phyloP scores from a whole-genome alignment of 75 land plant species.

The Cupressus sempervirens region DNA sequence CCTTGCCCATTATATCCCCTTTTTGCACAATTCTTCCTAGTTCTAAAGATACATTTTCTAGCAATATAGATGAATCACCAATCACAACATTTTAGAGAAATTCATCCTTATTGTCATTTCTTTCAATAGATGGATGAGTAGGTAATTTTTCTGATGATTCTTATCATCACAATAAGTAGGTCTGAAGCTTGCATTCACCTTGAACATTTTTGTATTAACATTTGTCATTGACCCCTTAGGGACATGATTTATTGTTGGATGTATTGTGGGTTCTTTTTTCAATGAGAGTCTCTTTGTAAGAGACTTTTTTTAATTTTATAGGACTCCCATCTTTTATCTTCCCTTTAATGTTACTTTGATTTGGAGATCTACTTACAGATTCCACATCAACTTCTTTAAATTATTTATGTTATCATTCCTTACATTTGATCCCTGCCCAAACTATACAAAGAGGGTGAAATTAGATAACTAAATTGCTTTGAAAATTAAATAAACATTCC shows the following conservation, averaged over 20 bases:
- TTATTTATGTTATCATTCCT: neutral
- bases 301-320: neutral
- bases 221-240: neutral
- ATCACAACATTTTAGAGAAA: neutral
- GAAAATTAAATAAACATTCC: neutral
- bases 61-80: neutral
- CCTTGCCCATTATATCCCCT: neutral
- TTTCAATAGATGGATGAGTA: neutral
- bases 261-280: neutral
- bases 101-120: neutral
- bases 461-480: neutral
- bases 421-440: neutral
- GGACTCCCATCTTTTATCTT: neutral
- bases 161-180: neutral
- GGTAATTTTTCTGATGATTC: neutral
- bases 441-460: neutral
- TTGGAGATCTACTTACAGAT: slow-evolving; percentile 2
- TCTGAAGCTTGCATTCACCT: neutral
- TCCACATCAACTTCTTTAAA: neutral
- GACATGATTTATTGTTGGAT: neutral
- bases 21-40: neutral
- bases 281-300: slow-evolving; percentile 8
- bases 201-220: neutral
- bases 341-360: neutral
- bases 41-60: neutral